These are phyloP conservation scores for Chrysosporium keratinophilum DNA, from an alignment of 2,329 filamentous ascomycete genomes.

Conservation along the genomic window DNA sequence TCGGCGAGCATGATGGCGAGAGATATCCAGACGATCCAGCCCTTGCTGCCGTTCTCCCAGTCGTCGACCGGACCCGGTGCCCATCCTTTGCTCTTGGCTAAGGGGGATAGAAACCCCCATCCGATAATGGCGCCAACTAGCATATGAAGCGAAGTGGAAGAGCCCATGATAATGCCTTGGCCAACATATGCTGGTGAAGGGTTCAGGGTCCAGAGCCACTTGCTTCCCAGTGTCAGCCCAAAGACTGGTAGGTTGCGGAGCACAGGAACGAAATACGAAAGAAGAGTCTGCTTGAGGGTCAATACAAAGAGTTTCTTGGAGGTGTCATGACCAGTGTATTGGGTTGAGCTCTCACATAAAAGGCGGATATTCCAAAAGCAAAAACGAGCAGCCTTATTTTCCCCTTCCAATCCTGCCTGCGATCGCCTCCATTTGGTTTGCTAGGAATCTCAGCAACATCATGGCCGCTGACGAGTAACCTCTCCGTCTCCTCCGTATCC, in stretches of 20 bases:
- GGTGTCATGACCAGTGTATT: not conserved
- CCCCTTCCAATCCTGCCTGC: conserved; percentile 46
- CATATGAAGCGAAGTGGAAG: conserved; percentile 92
- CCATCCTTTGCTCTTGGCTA: conserved; percentile 80
- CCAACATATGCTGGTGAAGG: conserved; percentile 95
- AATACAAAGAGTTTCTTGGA: conserved; percentile 5
- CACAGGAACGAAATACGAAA: conserved; percentile 81
- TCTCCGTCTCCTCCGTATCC: conserved; percentile 23
- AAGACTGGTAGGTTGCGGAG: conserved; percentile 81
- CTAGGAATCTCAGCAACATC: conserved; percentile 21
- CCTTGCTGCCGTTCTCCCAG: conserved; percentile 89
- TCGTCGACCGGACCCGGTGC: conserved; percentile 75
- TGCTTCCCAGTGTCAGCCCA: conserved; percentile 58
- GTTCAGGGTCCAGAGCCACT: conserved; percentile 93
- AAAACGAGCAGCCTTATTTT: conserved; percentile 51
- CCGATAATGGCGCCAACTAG: conserved; percentile 77
- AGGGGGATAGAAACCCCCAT: conserved; percentile 80
- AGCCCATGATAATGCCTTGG: conserved; percentile 97
- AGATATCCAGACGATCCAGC: conserved; percentile 97
- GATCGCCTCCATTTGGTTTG: conserved; percentile 16
- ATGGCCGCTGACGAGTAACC: conserved; percentile 29
- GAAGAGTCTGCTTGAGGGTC: conserved; percentile 52
- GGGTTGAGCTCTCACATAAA: conserved; percentile 34
- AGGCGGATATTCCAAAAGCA: conserved; percentile 50
- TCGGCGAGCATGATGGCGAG: conserved; percentile 95